These are phyloP conservation scores for Magnusiomyces fungicola DNA, from an alignment of 1,139 yeast genomes.

Conservation along the genomic window DNA sequence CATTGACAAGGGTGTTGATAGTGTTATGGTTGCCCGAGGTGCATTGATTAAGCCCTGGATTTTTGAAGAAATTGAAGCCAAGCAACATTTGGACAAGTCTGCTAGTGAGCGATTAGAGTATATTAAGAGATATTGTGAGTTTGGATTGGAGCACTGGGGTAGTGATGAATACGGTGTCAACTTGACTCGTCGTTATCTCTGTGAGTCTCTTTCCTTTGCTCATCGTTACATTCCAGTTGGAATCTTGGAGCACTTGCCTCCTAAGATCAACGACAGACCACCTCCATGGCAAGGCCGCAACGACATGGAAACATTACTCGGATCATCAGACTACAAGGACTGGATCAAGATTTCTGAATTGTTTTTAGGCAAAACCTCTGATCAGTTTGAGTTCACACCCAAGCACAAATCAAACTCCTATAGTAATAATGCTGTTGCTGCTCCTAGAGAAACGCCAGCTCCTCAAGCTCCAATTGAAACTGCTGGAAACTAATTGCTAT, in stretches of 20 bases:
- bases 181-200: constrained; percentile 79
- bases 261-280: constrained; percentile 86
- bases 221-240: constrained; percentile 95
- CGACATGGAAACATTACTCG: constrained; percentile 84
- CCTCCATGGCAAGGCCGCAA: constrained; percentile 92
- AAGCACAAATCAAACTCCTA: constrained; percentile 91
- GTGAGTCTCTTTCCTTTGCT: constrained; percentile 91
- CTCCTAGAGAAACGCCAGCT: no score
- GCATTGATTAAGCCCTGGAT: constrained; percentile 99
- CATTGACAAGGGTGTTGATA: constrained; percentile 63
- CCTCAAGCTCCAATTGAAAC: no score
- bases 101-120: constrained; percentile 83
- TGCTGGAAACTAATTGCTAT: no score
- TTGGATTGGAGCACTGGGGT: constrained; percentile 96
- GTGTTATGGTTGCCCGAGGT: constrained; percentile 97
- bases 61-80: constrained; percentile 86
- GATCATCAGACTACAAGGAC: constrained; percentile 76
- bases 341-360: constrained; percentile 97
- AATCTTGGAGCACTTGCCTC: constrained; percentile 79
- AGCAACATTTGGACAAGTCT: constrained; percentile 83
- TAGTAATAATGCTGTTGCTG: constrained; percentile 31
- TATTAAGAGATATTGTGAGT: constrained; percentile 58
- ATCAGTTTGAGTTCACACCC: constrained; percentile 72
- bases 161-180: constrained; percentile 91
- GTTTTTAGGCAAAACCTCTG: constrained; percentile 83